Base-by-base conservation (phyloP, 192 early-diverging fungal species). In the Jimgerdemannia lactiflua region DNA sequence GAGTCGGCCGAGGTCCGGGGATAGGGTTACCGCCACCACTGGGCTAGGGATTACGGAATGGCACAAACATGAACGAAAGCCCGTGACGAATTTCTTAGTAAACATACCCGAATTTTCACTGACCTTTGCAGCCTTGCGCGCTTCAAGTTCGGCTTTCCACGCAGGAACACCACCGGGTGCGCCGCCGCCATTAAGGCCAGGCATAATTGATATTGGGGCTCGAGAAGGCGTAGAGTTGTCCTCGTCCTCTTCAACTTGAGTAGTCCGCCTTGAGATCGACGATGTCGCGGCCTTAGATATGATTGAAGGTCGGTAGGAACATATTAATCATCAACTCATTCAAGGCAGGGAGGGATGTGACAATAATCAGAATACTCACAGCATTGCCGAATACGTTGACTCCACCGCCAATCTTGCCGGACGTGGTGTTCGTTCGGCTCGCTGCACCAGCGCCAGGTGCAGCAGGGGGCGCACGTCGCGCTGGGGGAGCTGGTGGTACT, bases 141-240 rank as follows among this genome's bases (percentile, higher is more conserved):
- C 88, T 75, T 87, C 88, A 20, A 89, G 68, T 70, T 85, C 85
- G 9, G 84, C 85, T 70, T 86, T 87, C 88, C 88, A 89, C 41
- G 81, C 80, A 66, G 85, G 84, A 44, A 86, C 83, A 72, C 86
- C 86, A 66, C 75, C 71, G 9, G 40, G 29, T 4, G 70, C 74
- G 71, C 75, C 68, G 44, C 77, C 82, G 3, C 77, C 54, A 65
- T 4, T 68, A 66, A 69, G 59, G 41, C 44, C 71, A 10, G 54
- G 83, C 74, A 74, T 78, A 11, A 76, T 69, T 17, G 70, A 74
- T 72, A 74, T 75, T 64, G 69, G 65, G 0, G 74, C 68, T 40
- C 66, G 67, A 2, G 67, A 68, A 6, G 6, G 29, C 67, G 19
- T 18, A 18, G 64, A 19, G 64, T 65, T 68, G 67, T 49, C 42